A percentile compares a stretch with the other conserved stretches of the same genome.
Evolutionary conservation across 441 rosid genomes (phyloP).

Genomic region (Populus hybrid): DNA sequence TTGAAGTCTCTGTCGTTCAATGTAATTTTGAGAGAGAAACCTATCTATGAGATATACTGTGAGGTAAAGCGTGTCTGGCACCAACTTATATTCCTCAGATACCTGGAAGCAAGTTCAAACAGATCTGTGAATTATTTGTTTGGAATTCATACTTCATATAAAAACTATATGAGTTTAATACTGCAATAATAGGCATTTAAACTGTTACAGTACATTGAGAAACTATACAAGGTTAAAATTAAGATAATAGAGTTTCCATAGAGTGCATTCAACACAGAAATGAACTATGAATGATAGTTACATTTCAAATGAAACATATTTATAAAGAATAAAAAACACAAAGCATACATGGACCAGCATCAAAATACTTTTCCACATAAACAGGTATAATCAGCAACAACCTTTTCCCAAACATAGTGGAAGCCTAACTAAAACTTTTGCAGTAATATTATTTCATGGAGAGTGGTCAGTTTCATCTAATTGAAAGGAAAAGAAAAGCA

Average conservation of each 20-base stretch:
- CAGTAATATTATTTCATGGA: background rate
- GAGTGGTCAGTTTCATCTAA: background rate
- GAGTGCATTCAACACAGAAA: background rate
- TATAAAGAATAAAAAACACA: background rate
- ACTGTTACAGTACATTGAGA: background rate
- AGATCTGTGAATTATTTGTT: background rate
- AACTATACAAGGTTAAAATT: background rate
- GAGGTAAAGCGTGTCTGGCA: conserved; percentile 88
- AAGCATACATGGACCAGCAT: background rate
- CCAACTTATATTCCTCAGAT: conserved; percentile 87
- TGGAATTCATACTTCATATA: conserved; percentile 5
- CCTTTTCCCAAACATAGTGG: background rate
- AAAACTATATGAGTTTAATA: background rate
- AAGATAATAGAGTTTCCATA: background rate
- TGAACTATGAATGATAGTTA: conserved; percentile 1
- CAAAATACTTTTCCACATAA: background rate
- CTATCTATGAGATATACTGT: conserved; percentile 80
- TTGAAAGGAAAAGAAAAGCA: background rate
- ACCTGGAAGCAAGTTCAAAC: conserved; percentile 49
- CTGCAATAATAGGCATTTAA: background rate
- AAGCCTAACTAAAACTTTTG: background rate
- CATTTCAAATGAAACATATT: background rate
- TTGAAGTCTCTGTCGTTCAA: conserved; percentile 78
- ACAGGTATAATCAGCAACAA: background rate
- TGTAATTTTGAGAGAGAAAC: conserved; percentile 62